Evolutionary conservation across 306 rosid genomes (phyloP), one percentile per base, ranked within the genome.

Genomic region (Inga oerstediana): DNA sequence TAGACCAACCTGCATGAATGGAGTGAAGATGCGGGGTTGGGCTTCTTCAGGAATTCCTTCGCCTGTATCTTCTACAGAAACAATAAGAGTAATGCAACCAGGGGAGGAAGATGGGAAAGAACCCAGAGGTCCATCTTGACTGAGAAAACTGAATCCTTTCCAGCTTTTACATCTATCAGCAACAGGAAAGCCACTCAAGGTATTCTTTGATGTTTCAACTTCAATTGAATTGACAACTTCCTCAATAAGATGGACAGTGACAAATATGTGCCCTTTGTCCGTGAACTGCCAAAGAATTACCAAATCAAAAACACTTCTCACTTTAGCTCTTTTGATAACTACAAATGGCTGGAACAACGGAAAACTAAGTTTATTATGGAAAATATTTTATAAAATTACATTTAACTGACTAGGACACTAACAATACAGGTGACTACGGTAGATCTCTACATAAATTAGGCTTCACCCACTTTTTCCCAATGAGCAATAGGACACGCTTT

Each of bases 61-160:
- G n/a, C 99, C 99, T 1, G 99, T 96, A 87, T 96, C 99, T 86
- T 96, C 99, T 48, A 96, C 99, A 10, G 98, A 96, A 72, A 96
- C 95, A 81, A 96, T 91, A 72, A 96, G 83, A 74, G 88, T 91
- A 81, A 94, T 81, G 71, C 77, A 90, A 76, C 91, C 91, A 43
- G 87, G 81, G 64, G 94, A 84, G 48, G 91, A 82, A 32, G 93
- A 84, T 27, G 91, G 76, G 87, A 90, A 87, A 66, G 82, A 87
- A 75, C 84, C 87, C 46, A 86, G 76, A n/a, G 88, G 84, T 52
- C 89, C 94, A 56, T 96, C 97, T 82, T 85, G 92, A 79, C 83
- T 83, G 75, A 90, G 85, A 75, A 86, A 80, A 78, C 48, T 76
- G 80, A 96, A 96, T 78, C 91, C 91, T 74, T 84, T 88, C 99